Conservation (phyloP, 768 basidiomycete genomes). For the Cystofilobasidium capitatum region DNA sequence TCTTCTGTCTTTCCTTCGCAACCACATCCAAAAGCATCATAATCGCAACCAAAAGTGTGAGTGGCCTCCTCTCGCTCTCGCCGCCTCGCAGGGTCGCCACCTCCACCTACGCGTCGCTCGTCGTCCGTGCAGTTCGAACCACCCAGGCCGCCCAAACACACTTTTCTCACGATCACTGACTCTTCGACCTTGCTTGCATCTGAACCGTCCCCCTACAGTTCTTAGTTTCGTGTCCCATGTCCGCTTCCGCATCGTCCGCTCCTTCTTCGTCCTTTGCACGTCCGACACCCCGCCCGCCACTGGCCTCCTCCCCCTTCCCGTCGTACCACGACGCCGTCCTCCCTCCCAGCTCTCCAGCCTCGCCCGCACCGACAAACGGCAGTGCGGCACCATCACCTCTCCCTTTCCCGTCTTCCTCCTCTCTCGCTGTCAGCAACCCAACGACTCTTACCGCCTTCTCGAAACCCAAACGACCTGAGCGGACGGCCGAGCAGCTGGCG, state of each 20-base stretch:
- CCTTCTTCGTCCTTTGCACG: neutral
- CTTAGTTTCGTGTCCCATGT: neutral
- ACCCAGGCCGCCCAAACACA: too few species aligned
- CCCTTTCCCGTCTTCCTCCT: neutral
- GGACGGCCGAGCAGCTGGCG: neutral
- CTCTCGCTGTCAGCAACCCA: neutral
- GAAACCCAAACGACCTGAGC: too few species aligned
- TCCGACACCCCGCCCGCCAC: neutral
- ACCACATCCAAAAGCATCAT: too few species aligned
- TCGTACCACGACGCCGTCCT: constrained; percentile 2
- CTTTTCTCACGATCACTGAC: too few species aligned
- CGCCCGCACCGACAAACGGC: neutral
- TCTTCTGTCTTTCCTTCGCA: neutral
- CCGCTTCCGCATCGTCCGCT: neutral
- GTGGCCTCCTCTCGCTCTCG: too few species aligned
- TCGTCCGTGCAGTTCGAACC: too few species aligned
- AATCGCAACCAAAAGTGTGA: too few species aligned
- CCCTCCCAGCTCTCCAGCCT: neutral
- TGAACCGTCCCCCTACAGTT: neutral
- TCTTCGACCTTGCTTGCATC: too few species aligned
- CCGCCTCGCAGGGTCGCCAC: too few species aligned
- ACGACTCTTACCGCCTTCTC: neutral
- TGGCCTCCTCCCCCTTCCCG: constrained; percentile 4
- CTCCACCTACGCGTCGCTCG: too few species aligned
- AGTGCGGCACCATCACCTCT: neutral